These are phyloP conservation scores for Petasospora rhodanensis DNA, from an alignment of 1,139 yeast species.

Conservation along the genomic window DNA sequence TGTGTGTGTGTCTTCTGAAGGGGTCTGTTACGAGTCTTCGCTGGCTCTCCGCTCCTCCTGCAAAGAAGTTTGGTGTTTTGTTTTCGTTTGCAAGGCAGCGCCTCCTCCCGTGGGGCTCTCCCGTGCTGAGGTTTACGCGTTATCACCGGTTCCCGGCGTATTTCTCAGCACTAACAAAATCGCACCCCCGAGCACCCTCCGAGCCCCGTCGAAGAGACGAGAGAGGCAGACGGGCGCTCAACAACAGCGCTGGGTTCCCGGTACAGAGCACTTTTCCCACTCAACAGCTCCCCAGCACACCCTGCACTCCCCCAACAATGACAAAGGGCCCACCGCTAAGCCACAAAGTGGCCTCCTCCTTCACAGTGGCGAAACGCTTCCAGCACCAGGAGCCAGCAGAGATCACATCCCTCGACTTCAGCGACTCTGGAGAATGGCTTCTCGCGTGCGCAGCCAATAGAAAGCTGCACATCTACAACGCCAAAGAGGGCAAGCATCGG, in stretches of 20 bases:
- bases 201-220: neutral
- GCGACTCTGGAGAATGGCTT: slow-evolving; percentile 76
- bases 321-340: neutral
- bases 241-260: no score
- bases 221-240: neutral
- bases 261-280: no score
- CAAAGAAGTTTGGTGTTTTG: neutral
- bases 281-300: no score
- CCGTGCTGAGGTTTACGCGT: neutral
- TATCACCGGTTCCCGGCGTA: no score
- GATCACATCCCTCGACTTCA: slow-evolving; percentile 74
- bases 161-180: neutral
- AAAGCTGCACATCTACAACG: slow-evolving; percentile 79
- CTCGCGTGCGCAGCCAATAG: slow-evolving; percentile 80
- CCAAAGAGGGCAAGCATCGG: slow-evolving; percentile 54
- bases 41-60: no score
- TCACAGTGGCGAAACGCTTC: neutral
- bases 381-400: slow-evolving; percentile 32
- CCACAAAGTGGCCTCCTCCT: neutral
- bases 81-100: neutral
- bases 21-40: no score
- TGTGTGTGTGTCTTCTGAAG: neutral
- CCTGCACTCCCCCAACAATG: no score
- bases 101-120: no score
- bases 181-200: no score